Base-by-base conservation (phyloP, 192 early-diverging fungal species). In the Radiomyces spectabilis region DNA sequence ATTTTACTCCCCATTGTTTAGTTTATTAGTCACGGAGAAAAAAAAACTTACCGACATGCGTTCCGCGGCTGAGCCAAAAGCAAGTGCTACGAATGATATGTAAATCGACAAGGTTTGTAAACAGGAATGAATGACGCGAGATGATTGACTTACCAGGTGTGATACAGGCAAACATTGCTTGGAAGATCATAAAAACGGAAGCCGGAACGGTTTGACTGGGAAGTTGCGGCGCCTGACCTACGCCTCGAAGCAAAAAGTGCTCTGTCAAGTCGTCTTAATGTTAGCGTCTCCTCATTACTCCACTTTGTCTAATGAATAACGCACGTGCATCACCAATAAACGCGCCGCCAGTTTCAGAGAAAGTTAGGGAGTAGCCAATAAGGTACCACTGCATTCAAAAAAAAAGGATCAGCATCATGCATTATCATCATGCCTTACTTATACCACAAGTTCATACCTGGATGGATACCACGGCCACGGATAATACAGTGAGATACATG, bases 101-200 rank as follows among this genome's bases (percentile, higher is more conserved):
- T 24, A 38, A 27, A 47, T 2, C 7, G 18, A 5, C n/a, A 42
- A 46, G n/a, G n/a, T n/a, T n/a, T 48, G 42, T 30, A 10, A 25
- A 12, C 39, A 22, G 6, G 33, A 27, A 13, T 34, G 15, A 43
- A 46, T 32, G 33, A 24, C 16, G 24, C 19, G 32, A 27, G 37
- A 10, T 30, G 22, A 10, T 46, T 16, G 42, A 43, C 15, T 29
- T 62, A 62, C 60, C 60, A 48, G 60, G 60, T 8, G 60, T 62
- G 42, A 91, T 61, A 8, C 76, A 75, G 0, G 88, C 87, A 70
- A 89, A 91, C 86, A 91, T 89, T 51, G 83, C 71, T 68, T 92
- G 90, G 66, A 83, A 88, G 25, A 86, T 62, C 31, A 83, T 75
- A 61, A 80, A 86, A 13, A 81, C 78, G 6, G 73, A 58, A 7